Evolutionary conservation across 2,329 filamentous ascomycete genomes (phyloP), one percentile per base, ranked within the genome.

Genomic region (Alternaria consortialis): DNA sequence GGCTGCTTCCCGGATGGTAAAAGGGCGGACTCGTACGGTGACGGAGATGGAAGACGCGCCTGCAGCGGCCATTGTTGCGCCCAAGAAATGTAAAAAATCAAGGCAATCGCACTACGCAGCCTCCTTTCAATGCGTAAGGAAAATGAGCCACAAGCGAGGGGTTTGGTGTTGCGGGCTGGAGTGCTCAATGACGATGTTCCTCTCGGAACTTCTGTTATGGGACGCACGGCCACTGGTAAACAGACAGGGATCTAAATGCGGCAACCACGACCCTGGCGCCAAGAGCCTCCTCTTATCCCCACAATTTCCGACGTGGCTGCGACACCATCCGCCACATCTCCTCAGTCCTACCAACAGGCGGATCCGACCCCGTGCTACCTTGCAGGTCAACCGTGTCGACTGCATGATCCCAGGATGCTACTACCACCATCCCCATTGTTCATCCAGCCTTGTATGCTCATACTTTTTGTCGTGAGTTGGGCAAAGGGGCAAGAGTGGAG

Each of bases 1-100:
- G 40, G 95, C 95, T 69, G 95, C 95, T 85, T 99, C 95, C 82
- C 93, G 86, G 70, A 98, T 97, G 12, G 88, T 90, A 72, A 90
- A 90, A 23, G 88, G 88, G 62, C 88, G 84, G 51, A 90, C 87
- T 78, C 87, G 83, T 65, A 90, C 86, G 50, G 82, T 80, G 67
- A 84, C 83, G 60, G 80, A 78, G 69, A 84, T 84, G 69, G 81
- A 84, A 61, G 81, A 83, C 54, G 82, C 81, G 75, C 82, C 82
- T 64, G 79, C 80, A 65, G 70, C 70, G 65, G 73, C 75, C 75
- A 77, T 78, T 58, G 23, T 69, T 55, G 71, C 65, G 67, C 66
- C 65, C 58, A 60, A 58, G 55, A 53, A 43, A 56, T 54, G 53
- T 53, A 31, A 58, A 32, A 53, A 56, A 32, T 23, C 23, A 48